A percentile compares a stretch with the other conserved stretches of the same genome.
phyloP scores from a whole-genome alignment of 805 yeast species.

The Starmerella ratchasimensis region DNA sequence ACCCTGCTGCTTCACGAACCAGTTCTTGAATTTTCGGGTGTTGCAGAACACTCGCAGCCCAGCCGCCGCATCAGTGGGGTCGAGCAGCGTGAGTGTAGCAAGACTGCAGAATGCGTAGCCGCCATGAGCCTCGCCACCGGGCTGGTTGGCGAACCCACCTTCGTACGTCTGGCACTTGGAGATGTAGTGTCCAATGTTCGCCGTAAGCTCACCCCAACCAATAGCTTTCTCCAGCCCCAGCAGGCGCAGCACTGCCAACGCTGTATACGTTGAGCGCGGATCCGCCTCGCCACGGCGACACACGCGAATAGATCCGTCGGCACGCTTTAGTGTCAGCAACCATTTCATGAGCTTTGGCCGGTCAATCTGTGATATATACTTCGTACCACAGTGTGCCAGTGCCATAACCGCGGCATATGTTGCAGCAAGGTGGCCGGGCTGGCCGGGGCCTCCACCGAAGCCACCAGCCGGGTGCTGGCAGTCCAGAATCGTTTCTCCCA shows the following conservation, averaged over 20 bases:
- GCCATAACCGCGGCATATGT: conserved; percentile 65
- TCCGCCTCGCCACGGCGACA: conserved; percentile 72
- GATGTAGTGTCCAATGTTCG: conserved; percentile 47
- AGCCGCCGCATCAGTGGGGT: conserved; percentile 25
- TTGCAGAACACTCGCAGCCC: conserved; percentile 31
- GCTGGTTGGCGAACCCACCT: conserved; percentile 87
- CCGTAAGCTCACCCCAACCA: conserved; percentile 42
- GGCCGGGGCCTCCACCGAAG: conserved; percentile 75
- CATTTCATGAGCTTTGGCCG: conserved; percentile 41
- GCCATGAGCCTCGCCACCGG: conserved; percentile 87
- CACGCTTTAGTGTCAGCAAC: conserved; percentile 48
- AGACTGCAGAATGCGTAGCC: conserved; percentile 90
- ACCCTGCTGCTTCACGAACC: conserved; percentile 57
- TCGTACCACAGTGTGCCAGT: conserved; percentile 37
- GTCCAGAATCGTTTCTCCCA: conserved; percentile 23
- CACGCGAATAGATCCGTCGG: conserved; percentile 68
- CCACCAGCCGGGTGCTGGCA: conserved; percentile 41
- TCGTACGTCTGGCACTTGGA: conserved; percentile 71
- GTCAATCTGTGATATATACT: conserved; percentile 34
- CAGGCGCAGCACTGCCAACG: conserved; percentile 54
- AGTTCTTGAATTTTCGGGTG: conserved; percentile 37
- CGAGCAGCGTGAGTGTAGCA: conserved; percentile 42
- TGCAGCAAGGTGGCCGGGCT: conserved; percentile 71
- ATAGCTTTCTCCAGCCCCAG: conserved; percentile 36
- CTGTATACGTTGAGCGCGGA: conserved; percentile 72